Conservation (phyloP, 2,329 filamentous ascomycete species). For the Penicillium occitanis region DNA sequence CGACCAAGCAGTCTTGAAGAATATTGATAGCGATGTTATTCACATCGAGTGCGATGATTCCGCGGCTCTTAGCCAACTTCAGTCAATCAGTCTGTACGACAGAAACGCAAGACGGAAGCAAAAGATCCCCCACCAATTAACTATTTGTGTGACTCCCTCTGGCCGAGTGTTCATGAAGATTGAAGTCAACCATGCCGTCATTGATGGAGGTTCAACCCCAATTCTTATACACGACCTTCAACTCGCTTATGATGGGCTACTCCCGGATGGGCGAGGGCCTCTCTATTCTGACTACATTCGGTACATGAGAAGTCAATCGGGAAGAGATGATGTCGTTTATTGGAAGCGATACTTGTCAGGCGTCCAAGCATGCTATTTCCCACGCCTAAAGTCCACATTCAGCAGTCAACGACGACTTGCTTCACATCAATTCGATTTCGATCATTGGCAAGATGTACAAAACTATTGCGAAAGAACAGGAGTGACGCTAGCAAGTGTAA, state of each 20-base stretch:
- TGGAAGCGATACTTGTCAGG: slow-evolving; percentile 39
- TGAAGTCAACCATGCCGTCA: slow-evolving; percentile 21
- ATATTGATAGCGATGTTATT: slow-evolving; percentile 28
- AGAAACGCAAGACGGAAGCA: slow-evolving; percentile 33
- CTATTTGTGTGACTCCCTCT: slow-evolving; percentile 34
- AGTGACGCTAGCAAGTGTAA: slow-evolving; percentile 39
- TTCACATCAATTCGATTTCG: slow-evolving; percentile 32
- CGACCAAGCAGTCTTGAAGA: slow-evolving; percentile 40
- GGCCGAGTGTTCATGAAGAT: slow-evolving; percentile 40
- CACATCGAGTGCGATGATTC: slow-evolving; percentile 34
- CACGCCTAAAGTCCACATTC: slow-evolving; percentile 20
- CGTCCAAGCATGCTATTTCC: slow-evolving; percentile 35
- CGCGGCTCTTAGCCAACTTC: slow-evolving; percentile 22
- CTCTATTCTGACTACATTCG: slow-evolving; percentile 41
- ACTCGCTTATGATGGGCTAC: slow-evolving; percentile 41
- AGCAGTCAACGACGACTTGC: slow-evolving; percentile 27
- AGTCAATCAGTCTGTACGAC: slow-evolving; percentile 15
- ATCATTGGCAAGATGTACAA: slow-evolving; percentile 33
- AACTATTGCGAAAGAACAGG: slow-evolving; percentile 33
- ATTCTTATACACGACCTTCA: slow-evolving; percentile 20
- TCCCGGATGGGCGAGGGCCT: slow-evolving; percentile 31
- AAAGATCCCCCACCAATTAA: slow-evolving; percentile 37
- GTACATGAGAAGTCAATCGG: slow-evolving; percentile 32
- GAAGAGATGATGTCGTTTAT: slow-evolving; percentile 31
- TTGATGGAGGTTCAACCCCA: slow-evolving; percentile 20